A percentile compares a stretch with the other conserved stretches of the same genome.
These are phyloP conservation scores for Pichia inconspicua DNA, from an alignment of 1,139 yeast species.

Conservation along the genomic window DNA sequence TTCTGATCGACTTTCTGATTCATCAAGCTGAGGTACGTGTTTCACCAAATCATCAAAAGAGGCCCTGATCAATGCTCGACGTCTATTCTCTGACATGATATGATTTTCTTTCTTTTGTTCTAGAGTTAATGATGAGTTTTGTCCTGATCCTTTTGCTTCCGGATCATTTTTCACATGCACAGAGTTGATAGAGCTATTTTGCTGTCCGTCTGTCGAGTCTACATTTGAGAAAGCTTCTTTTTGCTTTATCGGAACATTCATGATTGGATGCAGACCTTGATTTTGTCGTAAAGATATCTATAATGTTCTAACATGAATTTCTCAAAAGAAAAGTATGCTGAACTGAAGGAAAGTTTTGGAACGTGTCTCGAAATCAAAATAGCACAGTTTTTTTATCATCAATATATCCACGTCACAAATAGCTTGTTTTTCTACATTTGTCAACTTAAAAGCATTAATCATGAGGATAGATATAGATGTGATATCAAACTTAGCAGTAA, in stretches of 20 bases:
- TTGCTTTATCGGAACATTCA: background rate
- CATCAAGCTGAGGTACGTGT: constrained; percentile 31
- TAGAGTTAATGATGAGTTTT: constrained; percentile 15
- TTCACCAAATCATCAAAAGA: constrained; percentile 34
- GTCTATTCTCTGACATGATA: constrained; percentile 34
- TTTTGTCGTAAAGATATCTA: too few relatives aligned
- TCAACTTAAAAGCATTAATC: too few relatives aligned
- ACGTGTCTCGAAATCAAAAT: background rate
- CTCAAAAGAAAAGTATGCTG: too few relatives aligned
- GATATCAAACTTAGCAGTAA: background rate
- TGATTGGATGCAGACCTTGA: too few relatives aligned
- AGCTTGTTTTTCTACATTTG: too few relatives aligned
- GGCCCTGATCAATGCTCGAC: constrained; percentile 34
- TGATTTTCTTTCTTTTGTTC: constrained; percentile 36
- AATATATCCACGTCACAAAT: too few relatives aligned
- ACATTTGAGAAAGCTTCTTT: background rate
- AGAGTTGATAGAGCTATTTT: background rate
- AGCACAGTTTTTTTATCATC: too few relatives aligned
- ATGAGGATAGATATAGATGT: constrained; percentile 6
- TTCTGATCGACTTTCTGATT: constrained; percentile 34
- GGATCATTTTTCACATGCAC: background rate
- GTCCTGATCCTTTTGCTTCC: background rate
- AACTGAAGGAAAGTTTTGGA: too few relatives aligned
- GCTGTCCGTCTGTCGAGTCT: background rate
- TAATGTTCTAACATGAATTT: too few relatives aligned